A percentile compares a stretch with the other conserved stretches of the same genome.
phyloP scores from a whole-genome alignment of 345 rosid species.

The Sonneratia caseolaris region DNA sequence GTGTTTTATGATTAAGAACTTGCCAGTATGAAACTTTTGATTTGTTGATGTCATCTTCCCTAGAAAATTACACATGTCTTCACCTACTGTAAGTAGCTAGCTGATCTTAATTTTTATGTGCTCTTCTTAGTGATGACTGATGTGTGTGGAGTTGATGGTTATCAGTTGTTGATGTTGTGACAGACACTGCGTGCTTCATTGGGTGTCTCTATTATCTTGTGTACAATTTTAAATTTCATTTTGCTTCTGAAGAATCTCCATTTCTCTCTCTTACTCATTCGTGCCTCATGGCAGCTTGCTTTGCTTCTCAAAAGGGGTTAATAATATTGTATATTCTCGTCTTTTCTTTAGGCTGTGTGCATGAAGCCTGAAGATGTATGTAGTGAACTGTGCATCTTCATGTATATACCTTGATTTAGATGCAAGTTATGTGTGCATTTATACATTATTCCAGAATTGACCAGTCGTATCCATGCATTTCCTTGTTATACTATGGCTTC shows the following conservation, averaged over 20 bases:
- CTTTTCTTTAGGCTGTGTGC: neutral
- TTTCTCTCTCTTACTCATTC: neutral
- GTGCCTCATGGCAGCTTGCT: neutral
- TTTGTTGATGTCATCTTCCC: neutral
- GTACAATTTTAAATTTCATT: neutral
- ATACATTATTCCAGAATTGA: neutral
- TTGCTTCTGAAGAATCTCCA: neutral
- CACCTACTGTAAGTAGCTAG: neutral
- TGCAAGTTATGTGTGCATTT: neutral
- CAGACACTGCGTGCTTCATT: neutral
- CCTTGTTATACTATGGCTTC: neutral
- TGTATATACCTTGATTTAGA: neutral
- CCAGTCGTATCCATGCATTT: neutral
- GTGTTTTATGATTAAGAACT: neutral
- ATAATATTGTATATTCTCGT: neutral
- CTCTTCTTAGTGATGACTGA: conserved; percentile 1
- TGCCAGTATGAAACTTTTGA: neutral
- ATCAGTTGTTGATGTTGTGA: neutral
- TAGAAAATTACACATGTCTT: neutral
- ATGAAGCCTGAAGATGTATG: neutral
- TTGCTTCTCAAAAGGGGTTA: neutral
- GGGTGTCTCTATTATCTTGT: neutral
- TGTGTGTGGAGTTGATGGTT: neutral
- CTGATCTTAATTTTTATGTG: neutral
- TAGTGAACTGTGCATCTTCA: neutral